A percentile compares a stretch with the other conserved stretches of the same genome.
These are phyloP conservation scores for Trebouxia sp. DNA, from an alignment of 139 green algal genomes.

Conservation along the genomic window DNA sequence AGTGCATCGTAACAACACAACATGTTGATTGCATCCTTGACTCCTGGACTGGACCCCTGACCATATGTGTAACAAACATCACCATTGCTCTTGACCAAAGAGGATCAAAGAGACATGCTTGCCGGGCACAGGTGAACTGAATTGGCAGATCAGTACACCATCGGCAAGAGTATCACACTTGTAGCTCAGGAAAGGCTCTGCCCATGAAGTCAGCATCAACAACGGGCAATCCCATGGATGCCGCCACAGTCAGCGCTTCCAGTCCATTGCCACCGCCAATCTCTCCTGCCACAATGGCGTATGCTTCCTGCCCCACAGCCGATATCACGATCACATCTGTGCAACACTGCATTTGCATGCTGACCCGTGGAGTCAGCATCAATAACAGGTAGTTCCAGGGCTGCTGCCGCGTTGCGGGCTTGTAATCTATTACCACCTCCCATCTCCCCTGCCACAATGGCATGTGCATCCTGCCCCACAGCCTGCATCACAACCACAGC, in stretches of 20 bases:
- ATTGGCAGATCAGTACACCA: too few relatives aligned
- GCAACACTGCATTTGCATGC: too few relatives aligned
- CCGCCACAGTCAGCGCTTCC: slow-evolving; percentile 44
- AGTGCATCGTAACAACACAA: too few relatives aligned
- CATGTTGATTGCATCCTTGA: too few relatives aligned
- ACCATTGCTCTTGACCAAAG: background rate
- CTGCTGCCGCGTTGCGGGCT: slow-evolving; percentile 37
- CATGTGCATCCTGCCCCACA: slow-evolving; percentile 3
- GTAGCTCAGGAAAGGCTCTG: slow-evolving; percentile 53
- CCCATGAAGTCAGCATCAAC: slow-evolving; percentile 58
- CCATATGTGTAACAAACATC: background rate
- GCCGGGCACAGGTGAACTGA: background rate
- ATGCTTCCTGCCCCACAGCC: background rate
- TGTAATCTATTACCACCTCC: slow-evolving; percentile 53
- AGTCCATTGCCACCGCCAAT: slow-evolving; percentile 52
- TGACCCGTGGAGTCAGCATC: slow-evolving; percentile 58
- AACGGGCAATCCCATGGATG: slow-evolving; percentile 41
- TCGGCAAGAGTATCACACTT: slow-evolving; percentile 26
- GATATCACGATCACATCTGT: background rate
- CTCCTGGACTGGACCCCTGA: too few relatives aligned
- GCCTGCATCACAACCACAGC: background rate
- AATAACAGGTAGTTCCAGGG: slow-evolving; percentile 45
- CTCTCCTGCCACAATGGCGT: slow-evolving; percentile 49
- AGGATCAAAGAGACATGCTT: background rate
- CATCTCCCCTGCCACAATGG: slow-evolving; percentile 50